Conservation (phyloP, 306 rosid species). For the Biancaea sappan region DNA sequence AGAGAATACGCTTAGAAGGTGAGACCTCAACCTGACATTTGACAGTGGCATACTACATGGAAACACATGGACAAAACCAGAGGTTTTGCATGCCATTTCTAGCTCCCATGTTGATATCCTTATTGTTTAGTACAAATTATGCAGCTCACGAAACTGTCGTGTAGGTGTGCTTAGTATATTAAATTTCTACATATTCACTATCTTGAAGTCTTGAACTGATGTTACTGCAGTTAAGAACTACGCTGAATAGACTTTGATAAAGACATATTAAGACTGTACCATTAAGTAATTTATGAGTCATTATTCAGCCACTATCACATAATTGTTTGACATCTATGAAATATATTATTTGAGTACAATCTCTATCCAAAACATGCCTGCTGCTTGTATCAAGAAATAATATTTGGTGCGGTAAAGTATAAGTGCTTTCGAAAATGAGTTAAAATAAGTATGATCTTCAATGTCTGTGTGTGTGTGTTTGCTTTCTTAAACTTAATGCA, state of each 20-base stretch:
- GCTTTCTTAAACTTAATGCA: neutral
- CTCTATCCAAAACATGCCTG: neutral
- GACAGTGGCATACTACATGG: conserved; percentile 53
- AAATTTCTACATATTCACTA: conserved; percentile 45
- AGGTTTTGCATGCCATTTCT: conserved; percentile 43
- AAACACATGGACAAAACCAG: conserved; percentile 52
- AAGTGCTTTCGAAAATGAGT: neutral
- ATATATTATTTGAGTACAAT: neutral
- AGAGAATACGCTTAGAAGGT: conserved; percentile 78
- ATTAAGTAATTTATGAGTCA: conserved; percentile 40
- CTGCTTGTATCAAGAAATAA: neutral
- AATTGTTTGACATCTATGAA: neutral
- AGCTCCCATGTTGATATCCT: conserved; percentile 18
- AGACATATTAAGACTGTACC: conserved; percentile 34
- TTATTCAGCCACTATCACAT: conserved; percentile 35
- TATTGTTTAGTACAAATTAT: conserved; percentile 38
- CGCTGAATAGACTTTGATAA: conserved; percentile 42
- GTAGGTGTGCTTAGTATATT: conserved; percentile 68
- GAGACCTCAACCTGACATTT: conserved; percentile 58
- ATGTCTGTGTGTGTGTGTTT: neutral
- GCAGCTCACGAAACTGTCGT: conserved; percentile 64
- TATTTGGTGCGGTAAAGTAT: neutral
- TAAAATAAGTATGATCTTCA: neutral
- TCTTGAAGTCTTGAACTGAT: conserved; percentile 46
- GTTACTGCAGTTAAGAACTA: conserved; percentile 45